Percentiles rank a stretch among this genome's conserved stretches.
Conservation (phyloP, 305 asterid genomes). For the Solanum hybrid region DNA sequence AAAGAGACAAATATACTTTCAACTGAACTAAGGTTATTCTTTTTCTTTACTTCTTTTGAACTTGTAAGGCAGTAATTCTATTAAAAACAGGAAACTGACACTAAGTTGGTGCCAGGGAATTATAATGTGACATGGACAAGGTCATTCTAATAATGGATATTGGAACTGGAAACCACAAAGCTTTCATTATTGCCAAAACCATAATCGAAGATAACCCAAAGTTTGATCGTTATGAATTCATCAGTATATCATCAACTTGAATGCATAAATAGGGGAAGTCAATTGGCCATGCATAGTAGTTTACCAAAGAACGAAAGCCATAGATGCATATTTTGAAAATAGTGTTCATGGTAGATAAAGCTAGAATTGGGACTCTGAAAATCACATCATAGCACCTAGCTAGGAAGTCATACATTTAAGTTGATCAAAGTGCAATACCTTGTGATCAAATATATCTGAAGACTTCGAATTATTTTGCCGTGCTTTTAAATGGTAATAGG, state of each 20-base stretch:
- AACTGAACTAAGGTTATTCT: background rate
- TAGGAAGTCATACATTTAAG: constrained; percentile 1
- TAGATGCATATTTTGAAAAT: background rate
- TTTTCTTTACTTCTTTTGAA: background rate
- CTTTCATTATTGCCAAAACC: background rate
- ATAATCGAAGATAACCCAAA: background rate
- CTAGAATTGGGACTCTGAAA: background rate
- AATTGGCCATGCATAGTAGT: background rate
- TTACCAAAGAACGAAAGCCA: background rate
- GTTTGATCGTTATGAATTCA: background rate
- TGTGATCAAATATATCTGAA: constrained; percentile 31
- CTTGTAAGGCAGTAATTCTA: background rate
- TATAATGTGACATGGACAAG: background rate
- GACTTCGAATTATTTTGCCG: constrained; percentile 22
- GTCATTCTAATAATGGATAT: background rate
- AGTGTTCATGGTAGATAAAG: background rate
- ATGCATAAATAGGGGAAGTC: background rate
- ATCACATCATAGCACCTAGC: background rate
- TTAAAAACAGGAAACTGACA: background rate
- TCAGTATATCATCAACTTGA: background rate
- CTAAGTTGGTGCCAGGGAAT: background rate
- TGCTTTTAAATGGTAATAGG: constrained; percentile 28
- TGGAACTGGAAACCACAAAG: constrained; percentile 2
- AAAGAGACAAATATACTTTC: background rate
- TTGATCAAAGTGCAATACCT: constrained; percentile 26